These are phyloP conservation scores for Chalaropsis thielavioides DNA, from an alignment of 2,329 filamentous ascomycete genomes.

Conservation along the genomic window DNA sequence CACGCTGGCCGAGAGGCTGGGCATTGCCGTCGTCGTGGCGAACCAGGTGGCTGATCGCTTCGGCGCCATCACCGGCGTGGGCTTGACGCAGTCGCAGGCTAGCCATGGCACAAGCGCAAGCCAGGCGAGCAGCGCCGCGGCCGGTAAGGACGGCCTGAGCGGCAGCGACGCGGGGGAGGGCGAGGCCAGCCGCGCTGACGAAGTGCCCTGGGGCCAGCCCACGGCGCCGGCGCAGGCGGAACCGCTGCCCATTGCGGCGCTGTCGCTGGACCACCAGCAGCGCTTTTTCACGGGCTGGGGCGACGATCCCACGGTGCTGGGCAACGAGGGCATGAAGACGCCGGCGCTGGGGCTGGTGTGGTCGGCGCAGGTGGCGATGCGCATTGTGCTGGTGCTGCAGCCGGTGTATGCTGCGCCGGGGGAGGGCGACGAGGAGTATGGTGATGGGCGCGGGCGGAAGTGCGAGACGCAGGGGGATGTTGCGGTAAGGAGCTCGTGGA, in stretches of 20 bases:
- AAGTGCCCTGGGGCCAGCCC: conserved; percentile 23
- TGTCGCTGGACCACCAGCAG: conserved; percentile 78
- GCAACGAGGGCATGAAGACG: conserved; percentile 47
- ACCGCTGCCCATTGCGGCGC: conserved; percentile 34
- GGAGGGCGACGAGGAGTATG: conserved; percentile 29
- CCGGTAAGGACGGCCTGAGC: conserved; percentile 11
- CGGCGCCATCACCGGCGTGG: conserved; percentile 21
- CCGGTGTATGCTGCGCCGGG: conserved; percentile 36
- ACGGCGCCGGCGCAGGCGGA: conserved; percentile 21
- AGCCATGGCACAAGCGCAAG: background rate
- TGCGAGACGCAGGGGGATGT: background rate
- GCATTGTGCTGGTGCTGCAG: conserved; percentile 66
- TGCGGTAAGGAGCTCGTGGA: conserved; percentile 44
- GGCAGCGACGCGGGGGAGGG: conserved; percentile 28
- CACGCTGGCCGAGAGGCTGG: conserved; percentile 56
- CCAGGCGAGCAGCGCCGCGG: conserved; percentile 22
- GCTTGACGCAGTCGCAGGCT: conserved; percentile 9
- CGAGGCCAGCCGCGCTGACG: too few relatives aligned
- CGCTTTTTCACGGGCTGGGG: conserved; percentile 95
- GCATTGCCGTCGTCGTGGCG: conserved; percentile 75
- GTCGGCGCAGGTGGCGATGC: conserved; percentile 74
- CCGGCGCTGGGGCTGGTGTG: conserved; percentile 79
- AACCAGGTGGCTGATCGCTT: conserved; percentile 95
- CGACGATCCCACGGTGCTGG: conserved; percentile 40
- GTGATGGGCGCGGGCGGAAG: conserved; percentile 26